These are phyloP conservation scores for Diutina pseudorugosa DNA, from an alignment of 1,139 yeast species.

Conservation along the genomic window DNA sequence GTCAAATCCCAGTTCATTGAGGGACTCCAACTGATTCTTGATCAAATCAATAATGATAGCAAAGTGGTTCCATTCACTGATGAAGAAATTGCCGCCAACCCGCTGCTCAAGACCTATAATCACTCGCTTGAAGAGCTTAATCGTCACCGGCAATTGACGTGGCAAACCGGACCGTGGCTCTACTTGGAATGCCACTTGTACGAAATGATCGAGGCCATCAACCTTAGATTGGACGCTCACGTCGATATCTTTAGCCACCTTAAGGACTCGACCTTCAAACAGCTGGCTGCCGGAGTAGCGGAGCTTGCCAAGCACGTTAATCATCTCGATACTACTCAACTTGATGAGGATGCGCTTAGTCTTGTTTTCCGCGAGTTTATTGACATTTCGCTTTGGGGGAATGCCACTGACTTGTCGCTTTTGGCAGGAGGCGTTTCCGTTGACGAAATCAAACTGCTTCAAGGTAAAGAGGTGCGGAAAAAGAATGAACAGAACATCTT, in stretches of 20 bases:
- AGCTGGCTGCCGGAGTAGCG: slow-evolving; percentile 66
- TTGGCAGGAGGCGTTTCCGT: slow-evolving; percentile 67
- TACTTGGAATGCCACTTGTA: slow-evolving; percentile 78
- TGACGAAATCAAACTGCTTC: slow-evolving; percentile 82
- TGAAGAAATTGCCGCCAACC: slow-evolving; percentile 6
- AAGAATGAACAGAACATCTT: slow-evolving; percentile 75
- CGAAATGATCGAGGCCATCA: slow-evolving; percentile 22
- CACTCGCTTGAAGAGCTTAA: slow-evolving; percentile 23
- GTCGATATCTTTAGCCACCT: slow-evolving; percentile 64
- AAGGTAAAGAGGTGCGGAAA: slow-evolving; percentile 80
- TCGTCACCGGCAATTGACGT: slow-evolving; percentile 28
- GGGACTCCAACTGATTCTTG: slow-evolving; percentile 16
- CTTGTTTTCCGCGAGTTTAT: slow-evolving; percentile 65
- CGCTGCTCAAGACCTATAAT: slow-evolving; percentile 25
- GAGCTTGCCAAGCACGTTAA: slow-evolving; percentile 68
- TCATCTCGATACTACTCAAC: slow-evolving; percentile 21
- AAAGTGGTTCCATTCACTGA: slow-evolving; percentile 27
- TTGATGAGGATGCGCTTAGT: slow-evolving; percentile 36
- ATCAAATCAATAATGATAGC: slow-evolving; percentile 26
- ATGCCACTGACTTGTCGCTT: slow-evolving; percentile 88
- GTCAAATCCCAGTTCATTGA: slow-evolving; percentile 23
- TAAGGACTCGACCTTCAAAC: slow-evolving; percentile 63
- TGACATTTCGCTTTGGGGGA: slow-evolving; percentile 93
- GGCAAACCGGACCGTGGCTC: slow-evolving; percentile 93
- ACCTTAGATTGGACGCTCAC: slow-evolving; percentile 14